Evolutionary conservation across 305 asterid species (phyloP), one percentile per base, ranked within the genome.

Genomic region (Plantago coronopus): DNA sequence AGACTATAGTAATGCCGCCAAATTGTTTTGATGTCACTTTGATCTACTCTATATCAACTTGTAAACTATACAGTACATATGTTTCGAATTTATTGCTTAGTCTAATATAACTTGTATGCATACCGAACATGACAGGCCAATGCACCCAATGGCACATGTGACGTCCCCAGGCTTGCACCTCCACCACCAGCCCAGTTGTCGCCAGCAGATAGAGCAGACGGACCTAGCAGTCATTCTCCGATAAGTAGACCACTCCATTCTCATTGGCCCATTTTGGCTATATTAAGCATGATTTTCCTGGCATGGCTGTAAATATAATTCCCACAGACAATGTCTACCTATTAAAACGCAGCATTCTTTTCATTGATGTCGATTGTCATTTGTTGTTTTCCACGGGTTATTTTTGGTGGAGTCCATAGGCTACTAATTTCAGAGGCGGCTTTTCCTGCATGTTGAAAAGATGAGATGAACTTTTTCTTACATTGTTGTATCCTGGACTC

Each of bases 131-230:
- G 47, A 61, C 87, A 93, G 99, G 79, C 34, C 48, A 85, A 78
- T 64, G 84, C 87, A 15, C 68, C 83, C 17, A 83, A 75, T 17
- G 84, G 84, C 20, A 75, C 72, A 14, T 89, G 99, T 37, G 87
- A 89, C 22, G 82, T 78, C 21, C 97, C 99, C 2, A 25, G 50
- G 62, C 83, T 87, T 45, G 62, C 97, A 1, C 97, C 99, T 38
- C 99, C 99, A 16, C 99, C 99, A 16, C 96, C 98, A 29, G 78
- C 94, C 43, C 81, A 59, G 42, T 38, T 65, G 31, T 18, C 81
- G 14, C 73, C 67, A 4, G 4, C 71, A 16, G 34, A 70, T 34
- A 57, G 48, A 34, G 45, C 69, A 8, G 40, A 58, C n/a, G 62
- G 21, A 38, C 77, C 81, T 23, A 46, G 45, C 46, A 80, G 56